Percentiles rank a stretch among this genome's conserved stretches.
Evolutionary conservation across 192 early-diverging fungal genomes (phyloP).

Genomic region (Haplosporangium gracile): DNA sequence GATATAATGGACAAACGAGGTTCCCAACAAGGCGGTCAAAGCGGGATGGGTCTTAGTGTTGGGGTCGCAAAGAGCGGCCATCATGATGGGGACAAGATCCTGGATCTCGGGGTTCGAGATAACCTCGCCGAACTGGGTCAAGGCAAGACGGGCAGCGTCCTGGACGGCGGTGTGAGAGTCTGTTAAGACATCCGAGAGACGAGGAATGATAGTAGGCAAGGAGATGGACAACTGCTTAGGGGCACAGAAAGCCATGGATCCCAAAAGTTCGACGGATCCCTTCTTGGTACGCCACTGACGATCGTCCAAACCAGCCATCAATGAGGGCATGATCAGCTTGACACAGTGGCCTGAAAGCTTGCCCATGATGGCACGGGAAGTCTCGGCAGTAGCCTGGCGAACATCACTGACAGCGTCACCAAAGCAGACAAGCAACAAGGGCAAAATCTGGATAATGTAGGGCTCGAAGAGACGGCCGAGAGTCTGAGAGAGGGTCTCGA

Average conservation of each 20-base stretch:
- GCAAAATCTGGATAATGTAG: conserved; percentile 95
- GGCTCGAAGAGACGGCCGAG: conserved; percentile 97
- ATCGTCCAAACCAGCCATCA: conserved; percentile 90
- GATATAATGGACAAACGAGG: conserved; percentile 98
- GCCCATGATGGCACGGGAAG: conserved; percentile 93
- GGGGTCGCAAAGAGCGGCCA: conserved; percentile 91
- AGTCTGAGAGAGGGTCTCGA: conserved; percentile 87
- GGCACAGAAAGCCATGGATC: conserved; percentile 95
- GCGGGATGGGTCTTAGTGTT: conserved; percentile 87
- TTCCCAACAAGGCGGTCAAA: conserved; percentile 87
- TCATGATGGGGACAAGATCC: conserved; percentile 85
- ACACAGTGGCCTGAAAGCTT: conserved; percentile 97
- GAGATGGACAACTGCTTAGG: conserved; percentile 94
- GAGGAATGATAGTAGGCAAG: conserved; percentile 92
- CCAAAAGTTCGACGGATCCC: conserved; percentile 94
- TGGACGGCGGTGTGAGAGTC: conserved; percentile 96
- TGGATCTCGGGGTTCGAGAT: conserved; percentile 99
- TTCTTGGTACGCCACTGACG: conserved; percentile 98
- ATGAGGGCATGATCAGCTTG: conserved; percentile 92
- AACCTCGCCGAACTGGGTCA: conserved; percentile 92
- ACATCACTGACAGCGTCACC: conserved; percentile 88
- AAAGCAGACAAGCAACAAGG: conserved; percentile 88
- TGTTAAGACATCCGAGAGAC: conserved; percentile 90
- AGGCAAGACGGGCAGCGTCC: conserved; percentile 84
- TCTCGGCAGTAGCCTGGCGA: conserved; percentile 87